A percentile compares a stretch with the other conserved stretches of the same genome.
phyloP scores from a whole-genome alignment of 148 eudicot species.

The Chenopodium album region DNA sequence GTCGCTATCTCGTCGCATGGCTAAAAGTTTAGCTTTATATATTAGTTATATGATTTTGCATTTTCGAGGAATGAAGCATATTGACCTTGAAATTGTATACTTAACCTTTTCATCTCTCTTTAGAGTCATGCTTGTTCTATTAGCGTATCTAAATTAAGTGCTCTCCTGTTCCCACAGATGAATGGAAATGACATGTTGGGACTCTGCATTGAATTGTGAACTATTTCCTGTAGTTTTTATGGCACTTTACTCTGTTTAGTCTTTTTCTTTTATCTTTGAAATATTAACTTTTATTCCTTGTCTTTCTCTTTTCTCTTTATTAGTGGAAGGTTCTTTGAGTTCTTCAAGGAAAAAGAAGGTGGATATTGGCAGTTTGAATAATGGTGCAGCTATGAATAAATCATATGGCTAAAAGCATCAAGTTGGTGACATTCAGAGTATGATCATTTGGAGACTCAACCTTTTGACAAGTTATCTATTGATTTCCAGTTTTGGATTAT shows the following conservation, averaged over 20 bases:
- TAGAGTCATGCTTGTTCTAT: not conserved
- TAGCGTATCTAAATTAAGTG: not conserved
- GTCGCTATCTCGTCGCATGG: too few species aligned
- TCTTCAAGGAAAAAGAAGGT: conserved; percentile 57
- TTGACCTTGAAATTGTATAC: not conserved
- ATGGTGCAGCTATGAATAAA: conserved; percentile 29
- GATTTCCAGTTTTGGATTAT: conserved; percentile 13
- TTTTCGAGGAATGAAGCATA: not conserved
- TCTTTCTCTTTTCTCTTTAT: not conserved
- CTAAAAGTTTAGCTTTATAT: too few species aligned
- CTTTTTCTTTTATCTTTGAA: not conserved
- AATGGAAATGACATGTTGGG: not conserved
- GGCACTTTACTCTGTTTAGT: not conserved
- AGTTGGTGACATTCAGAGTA: conserved; percentile 35
- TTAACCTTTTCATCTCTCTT: not conserved
- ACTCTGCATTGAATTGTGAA: not conserved
- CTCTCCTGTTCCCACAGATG: not conserved
- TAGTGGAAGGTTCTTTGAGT: conserved; percentile 89
- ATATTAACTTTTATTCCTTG: conserved; percentile 5
- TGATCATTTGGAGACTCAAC: not conserved
- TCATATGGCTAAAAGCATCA: conserved; percentile 30
- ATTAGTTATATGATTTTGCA: too few species aligned
- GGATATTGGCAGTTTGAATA: conserved; percentile 25
- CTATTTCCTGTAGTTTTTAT: not conserved
- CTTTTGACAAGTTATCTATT: not conserved